Conservation (phyloP, 345 rosid genomes). For the Salix purpurea region DNA sequence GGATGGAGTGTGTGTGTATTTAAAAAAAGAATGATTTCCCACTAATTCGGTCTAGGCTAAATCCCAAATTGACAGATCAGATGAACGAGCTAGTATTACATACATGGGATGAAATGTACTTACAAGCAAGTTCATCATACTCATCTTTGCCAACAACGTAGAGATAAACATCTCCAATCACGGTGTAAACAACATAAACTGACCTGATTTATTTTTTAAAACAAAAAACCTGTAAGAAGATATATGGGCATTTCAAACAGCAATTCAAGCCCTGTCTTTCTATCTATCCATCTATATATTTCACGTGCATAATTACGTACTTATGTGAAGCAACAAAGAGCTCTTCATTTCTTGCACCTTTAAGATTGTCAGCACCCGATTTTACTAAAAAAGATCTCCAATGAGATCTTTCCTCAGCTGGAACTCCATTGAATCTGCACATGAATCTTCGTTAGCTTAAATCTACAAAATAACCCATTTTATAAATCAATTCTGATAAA, state of each 20-base stretch:
- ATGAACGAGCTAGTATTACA: background rate
- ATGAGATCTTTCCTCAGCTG: conserved; percentile 76
- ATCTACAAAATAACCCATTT: background rate
- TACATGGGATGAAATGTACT: conserved; percentile 16
- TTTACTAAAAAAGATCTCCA: conserved; percentile 82
- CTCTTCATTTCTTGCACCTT: conserved; percentile 77
- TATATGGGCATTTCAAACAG: background rate
- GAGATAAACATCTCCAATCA: conserved; percentile 90
- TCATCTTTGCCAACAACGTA: conserved; percentile 82
- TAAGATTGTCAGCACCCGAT: conserved; percentile 77
- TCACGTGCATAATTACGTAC: conserved; percentile 25
- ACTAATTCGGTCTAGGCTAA: too few species aligned
- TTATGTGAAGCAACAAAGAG: conserved; percentile 92
- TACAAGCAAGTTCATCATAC: conserved; percentile 93
- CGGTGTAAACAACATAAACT: conserved; percentile 75
- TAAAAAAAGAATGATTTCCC: too few species aligned
- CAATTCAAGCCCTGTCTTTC: too few species aligned
- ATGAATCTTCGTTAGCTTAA: background rate
- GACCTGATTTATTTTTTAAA: conserved; percentile 39
- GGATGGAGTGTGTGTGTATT: too few species aligned
- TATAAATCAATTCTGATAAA: too few species aligned
- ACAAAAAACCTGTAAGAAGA: background rate
- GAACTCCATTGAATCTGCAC: conserved; percentile 77
- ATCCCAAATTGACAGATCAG: too few species aligned
- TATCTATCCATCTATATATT: background rate